Conservation (phyloP, 2,329 filamentous ascomycete species). For the Fusarium algeriense region DNA sequence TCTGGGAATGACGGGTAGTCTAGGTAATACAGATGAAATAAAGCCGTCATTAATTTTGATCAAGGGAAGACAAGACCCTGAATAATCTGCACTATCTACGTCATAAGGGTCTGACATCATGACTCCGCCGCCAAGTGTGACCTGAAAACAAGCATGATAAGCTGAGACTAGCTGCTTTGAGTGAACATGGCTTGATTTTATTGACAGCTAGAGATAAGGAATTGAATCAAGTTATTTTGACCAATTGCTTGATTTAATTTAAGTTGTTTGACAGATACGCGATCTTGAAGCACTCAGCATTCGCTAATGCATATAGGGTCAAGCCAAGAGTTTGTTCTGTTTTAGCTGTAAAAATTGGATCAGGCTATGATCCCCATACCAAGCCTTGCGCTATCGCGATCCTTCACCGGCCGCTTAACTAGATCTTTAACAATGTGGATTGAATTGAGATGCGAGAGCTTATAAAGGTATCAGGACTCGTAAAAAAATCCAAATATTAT, state of each 20-base stretch:
- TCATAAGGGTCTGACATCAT: conserved; percentile 29
- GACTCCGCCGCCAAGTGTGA: conserved; percentile 1
- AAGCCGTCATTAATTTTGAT: conserved; percentile 1
- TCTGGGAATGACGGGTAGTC: not conserved
- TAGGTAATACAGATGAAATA: not conserved
- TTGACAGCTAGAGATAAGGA: not conserved
- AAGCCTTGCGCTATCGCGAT: not conserved
- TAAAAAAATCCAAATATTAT: too few relatives aligned
- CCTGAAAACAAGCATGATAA: conserved; percentile 1
- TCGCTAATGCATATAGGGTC: conserved; percentile 15
- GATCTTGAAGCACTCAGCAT: not conserved
- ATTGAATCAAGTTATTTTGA: not conserved
- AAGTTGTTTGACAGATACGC: not conserved
- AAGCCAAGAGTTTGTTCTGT: conserved; percentile 2
- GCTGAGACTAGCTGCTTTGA: not conserved
- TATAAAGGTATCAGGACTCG: not conserved
- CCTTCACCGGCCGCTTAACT: too few relatives aligned
- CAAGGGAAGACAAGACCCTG: conserved; percentile 9
- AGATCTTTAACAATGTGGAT: not conserved
- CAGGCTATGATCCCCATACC: not conserved
- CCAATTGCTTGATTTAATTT: not conserved
- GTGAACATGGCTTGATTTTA: not conserved
- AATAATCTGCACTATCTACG: conserved; percentile 2
- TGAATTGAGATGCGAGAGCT: not conserved
- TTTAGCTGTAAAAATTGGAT: not conserved